Conservation (phyloP, 208 protist genomes). For the Porcisia deanei region DNA sequence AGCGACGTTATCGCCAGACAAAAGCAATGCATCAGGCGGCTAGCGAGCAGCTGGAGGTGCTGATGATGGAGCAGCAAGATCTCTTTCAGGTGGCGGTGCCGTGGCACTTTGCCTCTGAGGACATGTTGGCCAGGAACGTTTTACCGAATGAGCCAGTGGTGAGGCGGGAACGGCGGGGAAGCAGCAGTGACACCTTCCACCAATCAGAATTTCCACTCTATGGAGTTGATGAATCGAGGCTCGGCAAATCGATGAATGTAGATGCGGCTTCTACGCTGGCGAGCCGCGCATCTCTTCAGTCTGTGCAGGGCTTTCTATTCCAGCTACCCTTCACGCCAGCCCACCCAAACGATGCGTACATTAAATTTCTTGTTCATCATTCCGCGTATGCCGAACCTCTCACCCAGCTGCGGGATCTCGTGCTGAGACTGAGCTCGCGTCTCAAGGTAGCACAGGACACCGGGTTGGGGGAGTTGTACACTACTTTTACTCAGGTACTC, state of each 20-base stretch:
- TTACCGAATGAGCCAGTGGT: background rate
- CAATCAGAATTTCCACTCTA: background rate
- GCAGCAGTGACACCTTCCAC: background rate
- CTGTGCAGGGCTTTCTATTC: slow-evolving; percentile 36
- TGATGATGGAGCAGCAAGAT: slow-evolving; percentile 55
- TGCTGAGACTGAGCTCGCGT: slow-evolving; percentile 50
- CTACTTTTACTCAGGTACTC: slow-evolving; percentile 29
- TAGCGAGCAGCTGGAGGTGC: slow-evolving; percentile 37
- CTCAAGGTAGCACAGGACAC: slow-evolving; percentile 50
- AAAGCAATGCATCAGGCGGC: slow-evolving; percentile 32
- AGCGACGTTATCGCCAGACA: slow-evolving; percentile 28
- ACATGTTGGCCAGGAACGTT: background rate
- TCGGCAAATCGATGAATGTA: background rate
- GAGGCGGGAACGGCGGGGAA: background rate
- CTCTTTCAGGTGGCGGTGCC: background rate
- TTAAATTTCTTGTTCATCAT: slow-evolving; percentile 47
- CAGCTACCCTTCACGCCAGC: slow-evolving; percentile 50
- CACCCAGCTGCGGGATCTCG: slow-evolving; percentile 34
- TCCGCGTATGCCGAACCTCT: slow-evolving; percentile 48
- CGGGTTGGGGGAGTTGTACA: slow-evolving; percentile 43
- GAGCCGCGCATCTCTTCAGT: slow-evolving; percentile 12
- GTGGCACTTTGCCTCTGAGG: background rate
- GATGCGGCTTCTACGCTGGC: slow-evolving; percentile 10
- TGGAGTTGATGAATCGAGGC: background rate
- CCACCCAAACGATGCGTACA: slow-evolving; percentile 40